These are phyloP conservation scores for Chrysoporthe deuterocubensis DNA, from an alignment of 2,329 filamentous ascomycete species.

Conservation along the genomic window DNA sequence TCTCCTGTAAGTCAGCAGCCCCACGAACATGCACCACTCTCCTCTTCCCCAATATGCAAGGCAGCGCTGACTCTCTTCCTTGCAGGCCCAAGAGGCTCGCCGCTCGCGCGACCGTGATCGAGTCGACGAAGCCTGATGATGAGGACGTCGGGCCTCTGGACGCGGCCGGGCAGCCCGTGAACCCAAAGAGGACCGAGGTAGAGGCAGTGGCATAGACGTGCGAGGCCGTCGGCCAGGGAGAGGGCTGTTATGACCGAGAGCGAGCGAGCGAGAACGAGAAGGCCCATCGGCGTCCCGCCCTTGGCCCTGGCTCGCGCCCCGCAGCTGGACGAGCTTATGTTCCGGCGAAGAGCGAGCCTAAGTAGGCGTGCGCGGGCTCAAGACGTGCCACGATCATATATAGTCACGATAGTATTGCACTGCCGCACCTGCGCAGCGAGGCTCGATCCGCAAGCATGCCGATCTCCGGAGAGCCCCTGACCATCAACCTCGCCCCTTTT, in stretches of 20 bases:
- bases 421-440: background rate
- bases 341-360: background rate
- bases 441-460: background rate
- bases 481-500: conserved; percentile 7
- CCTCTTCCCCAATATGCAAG: too few species aligned
- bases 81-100: conserved; percentile 25
- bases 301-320: too few species aligned
- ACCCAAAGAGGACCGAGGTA: conserved; percentile 13
- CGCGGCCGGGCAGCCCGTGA: background rate
- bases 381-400: background rate
- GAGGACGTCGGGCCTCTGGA: conserved; percentile 11
- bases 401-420: background rate
- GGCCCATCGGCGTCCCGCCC: too few species aligned
- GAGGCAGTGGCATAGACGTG: conserved; percentile 3
- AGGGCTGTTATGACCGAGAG: too few species aligned
- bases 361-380: background rate
- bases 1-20: conserved; percentile 33
- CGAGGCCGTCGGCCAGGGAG: background rate
- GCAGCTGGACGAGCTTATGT: background rate
- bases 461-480: conserved; percentile 12
- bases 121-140: conserved; percentile 17
- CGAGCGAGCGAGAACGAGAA: too few species aligned
- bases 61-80: background rate
- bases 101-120: conserved; percentile 11
- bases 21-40: too few species aligned